phyloP scores from a whole-genome alignment of 23 red algal species.

The Agarophyton chilense region DNA sequence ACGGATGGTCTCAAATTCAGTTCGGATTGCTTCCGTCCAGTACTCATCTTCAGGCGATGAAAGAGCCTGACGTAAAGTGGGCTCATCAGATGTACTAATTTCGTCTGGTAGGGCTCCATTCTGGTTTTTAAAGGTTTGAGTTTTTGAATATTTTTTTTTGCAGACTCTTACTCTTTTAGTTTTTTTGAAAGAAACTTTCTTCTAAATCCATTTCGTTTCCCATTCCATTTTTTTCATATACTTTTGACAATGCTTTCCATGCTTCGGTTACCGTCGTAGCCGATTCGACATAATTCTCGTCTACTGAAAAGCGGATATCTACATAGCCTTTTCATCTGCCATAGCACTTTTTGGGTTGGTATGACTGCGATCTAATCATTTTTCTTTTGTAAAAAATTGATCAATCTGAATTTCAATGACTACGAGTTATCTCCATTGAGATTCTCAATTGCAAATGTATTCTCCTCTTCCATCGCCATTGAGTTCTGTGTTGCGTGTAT shows the following conservation, averaged over 20 bases:
- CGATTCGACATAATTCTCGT: not conserved
- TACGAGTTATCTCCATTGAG: not conserved
- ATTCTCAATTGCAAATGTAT: too few species aligned
- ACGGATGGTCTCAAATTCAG: too few species aligned
- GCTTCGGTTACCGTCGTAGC: not conserved
- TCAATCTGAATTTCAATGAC: slow-evolving; percentile 1
- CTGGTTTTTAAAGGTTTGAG: not conserved
- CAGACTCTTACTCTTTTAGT: not conserved
- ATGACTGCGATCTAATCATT: not conserved
- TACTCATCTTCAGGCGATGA: too few species aligned
- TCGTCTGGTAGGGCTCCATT: too few species aligned
- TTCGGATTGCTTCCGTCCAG: too few species aligned
- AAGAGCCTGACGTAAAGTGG: too few species aligned
- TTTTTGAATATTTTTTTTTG: not conserved
- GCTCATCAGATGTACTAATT: too few species aligned
- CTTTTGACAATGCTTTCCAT: not conserved
- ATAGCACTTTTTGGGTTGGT: not conserved
- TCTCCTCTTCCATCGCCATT: too few species aligned
- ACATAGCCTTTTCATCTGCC: not conserved
- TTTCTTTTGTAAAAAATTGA: not conserved
- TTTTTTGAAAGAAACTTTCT: not conserved
- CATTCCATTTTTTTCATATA: not conserved
- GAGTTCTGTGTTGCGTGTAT: not conserved
- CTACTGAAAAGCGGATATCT: not conserved
- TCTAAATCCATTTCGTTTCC: not conserved